Evolutionary conservation across 2,329 filamentous ascomycete species (phyloP), one percentile per base, ranked within the genome.

Genomic region (Fusarium marasasianum): DNA sequence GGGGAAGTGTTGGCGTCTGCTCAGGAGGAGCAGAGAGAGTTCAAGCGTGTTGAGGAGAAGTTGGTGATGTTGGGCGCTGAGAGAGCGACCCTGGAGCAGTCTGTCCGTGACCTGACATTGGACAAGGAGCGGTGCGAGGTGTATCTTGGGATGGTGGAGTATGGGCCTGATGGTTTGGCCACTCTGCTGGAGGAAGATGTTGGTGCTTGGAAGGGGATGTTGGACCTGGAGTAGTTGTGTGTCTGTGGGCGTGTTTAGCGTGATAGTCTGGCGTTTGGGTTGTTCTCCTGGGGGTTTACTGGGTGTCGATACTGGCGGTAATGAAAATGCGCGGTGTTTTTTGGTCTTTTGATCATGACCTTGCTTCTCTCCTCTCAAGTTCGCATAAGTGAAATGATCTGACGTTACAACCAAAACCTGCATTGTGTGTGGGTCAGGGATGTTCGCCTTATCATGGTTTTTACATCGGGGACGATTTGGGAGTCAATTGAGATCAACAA

Each of bases 341-440:
- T 48, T 31, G 20, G 45, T 22, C 26, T 22, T 31, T 31, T 22
- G 45, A 31, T 48, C 13, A 48, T 17, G 13, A 2, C 9, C 5
- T 12, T 48, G 6, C 26, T n/a, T 29, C 20, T 31, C 13, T n/a
- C 9, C 6, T 48, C 20, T 10, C 6, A 3, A 17, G 5, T 11
- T 8, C 14, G 1, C 3, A 17, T 8, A 11, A n/a, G 9, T n/a
- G 20, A n/a, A n/a, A 4, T 17, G 26, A n/a, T 3, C 13, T 31
- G 41, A 24, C 17, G 11, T 8, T 8, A 2, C 9, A 24, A 33
- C 13, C 33, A 33, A 33, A 0, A 14, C 33, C 33, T 14, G 13
- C 33, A 14, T 14, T 14, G 5, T 33, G 33, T 33, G 31, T 33
- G 14, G 13, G 13, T 7, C 6, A 13, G 13, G 31, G 12, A 14